A percentile compares a stretch with the other conserved stretches of the same genome.
Evolutionary conservation across 176 grass and related monocot species (phyloP).

Genomic region (Carex parvula): DNA sequence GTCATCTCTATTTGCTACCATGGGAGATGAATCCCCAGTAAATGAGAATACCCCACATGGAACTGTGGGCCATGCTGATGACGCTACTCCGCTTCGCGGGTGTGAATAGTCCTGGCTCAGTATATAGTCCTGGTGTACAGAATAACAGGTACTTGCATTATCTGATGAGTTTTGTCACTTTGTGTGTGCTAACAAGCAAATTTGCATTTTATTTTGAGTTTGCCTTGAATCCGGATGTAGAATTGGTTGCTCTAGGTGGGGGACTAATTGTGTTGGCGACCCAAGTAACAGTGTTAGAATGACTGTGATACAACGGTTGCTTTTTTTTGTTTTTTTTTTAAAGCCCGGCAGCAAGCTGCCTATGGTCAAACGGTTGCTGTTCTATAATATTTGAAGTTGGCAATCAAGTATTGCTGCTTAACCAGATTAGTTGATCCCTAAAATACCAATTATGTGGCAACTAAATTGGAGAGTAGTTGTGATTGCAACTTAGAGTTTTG

Average conservation of each 20-base stretch:
- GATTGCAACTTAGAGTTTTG: background rate
- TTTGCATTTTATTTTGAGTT: background rate
- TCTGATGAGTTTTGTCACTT: background rate
- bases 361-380: background rate
- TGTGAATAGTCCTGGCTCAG: conserved; percentile 13
- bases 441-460: background rate
- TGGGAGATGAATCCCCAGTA: conserved; percentile 31
- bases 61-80: conserved; percentile 22
- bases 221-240: background rate
- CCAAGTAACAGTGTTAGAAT: background rate
- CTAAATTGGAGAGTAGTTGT: background rate
- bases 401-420: background rate
- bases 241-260: background rate
- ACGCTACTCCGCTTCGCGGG: conserved; percentile 8
- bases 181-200: background rate
- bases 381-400: background rate
- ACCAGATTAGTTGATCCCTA: background rate
- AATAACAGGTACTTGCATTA: conserved; percentile 40
- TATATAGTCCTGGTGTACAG: conserved; percentile 26
- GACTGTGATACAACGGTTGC: background rate
- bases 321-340: too few relatives aligned
- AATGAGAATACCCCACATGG: conserved; percentile 18
- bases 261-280: background rate
- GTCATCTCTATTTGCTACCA: conserved; percentile 30
- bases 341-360: too few relatives aligned